Base-by-base conservation (phyloP, 169 alveolate genomes). In the Plasmodium berghei region DNA sequence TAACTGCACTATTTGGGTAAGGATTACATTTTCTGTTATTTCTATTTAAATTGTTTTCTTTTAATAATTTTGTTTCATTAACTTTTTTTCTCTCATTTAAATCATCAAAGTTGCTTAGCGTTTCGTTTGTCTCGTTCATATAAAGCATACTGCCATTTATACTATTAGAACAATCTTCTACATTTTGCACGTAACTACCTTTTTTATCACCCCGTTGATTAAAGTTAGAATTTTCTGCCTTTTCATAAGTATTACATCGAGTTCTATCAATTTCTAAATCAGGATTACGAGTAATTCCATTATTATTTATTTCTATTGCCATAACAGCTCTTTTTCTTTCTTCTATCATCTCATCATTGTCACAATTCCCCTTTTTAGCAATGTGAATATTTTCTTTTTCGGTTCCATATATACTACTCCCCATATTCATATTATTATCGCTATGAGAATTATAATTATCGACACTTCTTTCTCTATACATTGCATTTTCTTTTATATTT, bases 1-100 rank as follows among this genome's bases (percentile, higher is more conserved):
- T 69, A 10, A 83, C 90, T 4, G 90, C 67, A 58, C 26, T 83
- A 49, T 56, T 8, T 28, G 22, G 66, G 18, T 72, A 49, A 42
- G 90, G 90, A n/a, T n/a, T 28, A 34, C 63, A 14, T 12, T 83
- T 83, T 49, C 90, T 83, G 16, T 3, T 83, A 18, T 83, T 67
- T 54, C 90, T 83, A 45, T 20, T 69, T 24, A 61, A 55, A 1
- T 72, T 54, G 26, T 83, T 59, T 14, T 83, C 90, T 18, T 69
- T 83, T n/a, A 83, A 4, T 14, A 83, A 46, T 48, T 69, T 70
- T 0, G 28, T 45, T n/a, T 83, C 85, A 58, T 48, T 45, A 3
- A 34, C 42, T 34, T 34, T 34, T 22, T 14, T 69, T 48, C 16
- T 70, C 0, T 56, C 72, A 5, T 9, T 5, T 0, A 46, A 5